phyloP scores from a whole-genome alignment of 2,329 filamentous ascomycete species.

The Fusarium sp. region DNA sequence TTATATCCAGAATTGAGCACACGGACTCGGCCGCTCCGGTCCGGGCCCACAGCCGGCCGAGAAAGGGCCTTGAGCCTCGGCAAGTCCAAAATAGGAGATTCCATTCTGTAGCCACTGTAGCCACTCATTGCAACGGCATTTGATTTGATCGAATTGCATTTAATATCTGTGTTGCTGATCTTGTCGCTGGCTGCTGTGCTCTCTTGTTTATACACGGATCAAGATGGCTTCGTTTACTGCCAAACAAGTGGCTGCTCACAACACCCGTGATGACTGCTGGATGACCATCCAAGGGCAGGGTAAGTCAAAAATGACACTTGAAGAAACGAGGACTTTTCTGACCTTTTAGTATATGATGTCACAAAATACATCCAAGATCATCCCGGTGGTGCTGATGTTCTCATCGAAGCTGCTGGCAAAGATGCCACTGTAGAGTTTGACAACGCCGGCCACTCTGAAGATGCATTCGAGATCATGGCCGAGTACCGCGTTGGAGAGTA shows the following conservation, averaged over 20 bases:
- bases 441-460: slow-evolving; percentile 82
- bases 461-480: slow-evolving; percentile 56
- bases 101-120: too few species aligned
- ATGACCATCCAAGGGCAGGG: slow-evolving; percentile 65
- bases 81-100: slow-evolving; percentile 14
- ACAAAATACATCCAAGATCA: slow-evolving; percentile 67
- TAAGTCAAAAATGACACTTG: slow-evolving; percentile 45
- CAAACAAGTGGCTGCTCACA: slow-evolving; percentile 61
- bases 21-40: slow-evolving; percentile 28
- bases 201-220: not conserved
- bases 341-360: slow-evolving; percentile 63
- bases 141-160: slow-evolving; percentile 14
- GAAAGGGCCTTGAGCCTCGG: slow-evolving; percentile 36
- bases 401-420: slow-evolving; percentile 79
- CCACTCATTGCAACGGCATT: slow-evolving; percentile 10
- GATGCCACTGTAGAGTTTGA: slow-evolving; percentile 84
- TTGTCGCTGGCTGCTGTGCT: not conserved
- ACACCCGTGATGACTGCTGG: slow-evolving; percentile 59
- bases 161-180: slow-evolving; percentile 7
- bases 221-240: slow-evolving; percentile 41
- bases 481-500: slow-evolving; percentile 51
- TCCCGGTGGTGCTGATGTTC: slow-evolving; percentile 78
- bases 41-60: slow-evolving; percentile 39
- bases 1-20: slow-evolving; percentile 10
- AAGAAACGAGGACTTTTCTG: not conserved